These are phyloP conservation scores for Tilletia indica DNA, from an alignment of 1,284 basidiomycete species.

Conservation along the genomic window DNA sequence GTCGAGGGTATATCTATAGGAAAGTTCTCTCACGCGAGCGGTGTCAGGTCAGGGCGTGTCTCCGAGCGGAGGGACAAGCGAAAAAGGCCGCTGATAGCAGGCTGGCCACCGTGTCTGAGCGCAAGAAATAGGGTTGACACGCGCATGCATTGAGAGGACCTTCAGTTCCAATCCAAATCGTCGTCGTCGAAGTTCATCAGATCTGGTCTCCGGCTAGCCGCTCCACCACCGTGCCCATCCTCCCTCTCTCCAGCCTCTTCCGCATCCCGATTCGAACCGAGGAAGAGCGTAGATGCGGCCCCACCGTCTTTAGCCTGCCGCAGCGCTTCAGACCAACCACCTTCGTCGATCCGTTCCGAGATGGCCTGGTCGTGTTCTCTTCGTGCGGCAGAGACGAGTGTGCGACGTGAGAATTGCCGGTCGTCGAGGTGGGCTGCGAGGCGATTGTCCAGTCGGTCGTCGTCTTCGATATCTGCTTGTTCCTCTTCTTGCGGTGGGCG, in stretches of 20 bases:
- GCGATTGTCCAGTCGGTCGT: neutral
- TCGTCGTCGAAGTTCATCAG: slow-evolving; percentile 39
- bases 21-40: too few relatives aligned
- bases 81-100: too few relatives aligned
- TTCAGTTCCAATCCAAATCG: slow-evolving; percentile 47
- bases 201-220: slow-evolving; percentile 23
- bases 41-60: too few relatives aligned
- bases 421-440: slow-evolving; percentile 14
- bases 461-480: neutral
- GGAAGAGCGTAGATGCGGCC: neutral
- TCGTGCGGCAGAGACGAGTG: slow-evolving; percentile 5
- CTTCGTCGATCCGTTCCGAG: slow-evolving; percentile 46
- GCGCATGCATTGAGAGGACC: neutral
- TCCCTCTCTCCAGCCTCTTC: slow-evolving; percentile 25
- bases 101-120: too few relatives aligned
- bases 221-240: slow-evolving; percentile 23
- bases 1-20: too few relatives aligned
- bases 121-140: too few relatives aligned
- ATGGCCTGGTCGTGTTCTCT: slow-evolving; percentile 18
- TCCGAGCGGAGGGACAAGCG: too few relatives aligned
- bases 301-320: slow-evolving; percentile 35
- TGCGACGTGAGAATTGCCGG: neutral
- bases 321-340: slow-evolving; percentile 42
- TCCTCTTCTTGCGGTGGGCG: neutral
- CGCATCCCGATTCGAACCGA: neutral